Evolutionary conservation across 495 filamentous ascomycete species (phyloP).

Genomic region (Amphirosellinia nigrospora): DNA sequence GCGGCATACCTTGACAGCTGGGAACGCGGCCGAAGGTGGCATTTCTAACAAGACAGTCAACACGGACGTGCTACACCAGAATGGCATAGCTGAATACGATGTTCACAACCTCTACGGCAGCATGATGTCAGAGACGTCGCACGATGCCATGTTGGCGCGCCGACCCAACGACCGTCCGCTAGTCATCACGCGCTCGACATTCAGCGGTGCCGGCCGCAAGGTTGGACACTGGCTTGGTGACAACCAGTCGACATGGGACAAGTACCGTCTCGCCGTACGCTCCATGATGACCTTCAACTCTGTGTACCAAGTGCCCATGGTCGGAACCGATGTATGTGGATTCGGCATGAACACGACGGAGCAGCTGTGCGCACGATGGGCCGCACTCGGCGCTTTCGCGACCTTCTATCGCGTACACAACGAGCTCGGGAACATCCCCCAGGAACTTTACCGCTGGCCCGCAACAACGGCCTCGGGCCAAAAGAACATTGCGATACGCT

Average conservation of each 20-base stretch:
- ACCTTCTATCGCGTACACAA: slow-evolving; percentile 86
- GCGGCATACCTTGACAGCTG: slow-evolving; percentile 52
- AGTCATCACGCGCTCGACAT: slow-evolving; percentile 85
- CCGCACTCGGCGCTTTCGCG: slow-evolving; percentile 77
- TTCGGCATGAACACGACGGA: slow-evolving; percentile 76
- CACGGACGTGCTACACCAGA: slow-evolving; percentile 75
- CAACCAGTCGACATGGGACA: slow-evolving; percentile 74
- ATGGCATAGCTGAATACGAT: slow-evolving; percentile 74
- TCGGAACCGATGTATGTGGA: slow-evolving; percentile 83
- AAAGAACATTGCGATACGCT: slow-evolving; percentile 76
- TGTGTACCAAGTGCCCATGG: slow-evolving; percentile 87
- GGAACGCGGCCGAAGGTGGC: slow-evolving; percentile 60
- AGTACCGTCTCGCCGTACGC: slow-evolving; percentile 73
- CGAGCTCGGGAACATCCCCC: slow-evolving; percentile 48
- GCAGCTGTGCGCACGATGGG: slow-evolving; percentile 83
- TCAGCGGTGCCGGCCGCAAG: slow-evolving; percentile 75
- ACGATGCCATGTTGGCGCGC: slow-evolving; percentile 70
- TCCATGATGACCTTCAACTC: slow-evolving; percentile 75
- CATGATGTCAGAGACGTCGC: slow-evolving; percentile 78
- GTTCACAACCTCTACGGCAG: slow-evolving; percentile 86
- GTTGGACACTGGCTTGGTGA: slow-evolving; percentile 92
- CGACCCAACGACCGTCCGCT: slow-evolving; percentile 72
- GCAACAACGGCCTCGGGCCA: slow-evolving; percentile 68
- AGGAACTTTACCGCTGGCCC: slow-evolving; percentile 83
- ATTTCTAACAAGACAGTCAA: slow-evolving; percentile 76